Conservation (phyloP, 2,329 filamentous ascomycete genomes). For the Hypoxylon sp. region DNA sequence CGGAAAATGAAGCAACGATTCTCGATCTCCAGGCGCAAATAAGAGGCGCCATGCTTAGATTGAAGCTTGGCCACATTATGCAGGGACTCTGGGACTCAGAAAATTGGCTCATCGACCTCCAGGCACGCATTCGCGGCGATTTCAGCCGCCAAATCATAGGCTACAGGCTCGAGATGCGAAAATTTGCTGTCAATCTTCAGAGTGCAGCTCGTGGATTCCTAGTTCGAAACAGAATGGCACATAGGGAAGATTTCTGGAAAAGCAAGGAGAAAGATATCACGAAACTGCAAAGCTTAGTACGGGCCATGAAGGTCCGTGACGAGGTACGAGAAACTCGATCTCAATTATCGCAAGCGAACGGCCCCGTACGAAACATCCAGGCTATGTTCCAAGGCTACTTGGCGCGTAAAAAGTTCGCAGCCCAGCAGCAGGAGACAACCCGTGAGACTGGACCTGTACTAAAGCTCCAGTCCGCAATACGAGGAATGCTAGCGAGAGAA, state of each 20-base stretch:
- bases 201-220: conserved; percentile 80
- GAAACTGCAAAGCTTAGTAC: conserved; percentile 81
- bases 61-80: conserved; percentile 84
- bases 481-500: conserved; percentile 71
- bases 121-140: conserved; percentile 86
- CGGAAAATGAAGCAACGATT: conserved; percentile 76
- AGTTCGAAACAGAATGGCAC: conserved; percentile 68
- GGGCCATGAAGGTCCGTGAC: conserved; percentile 71
- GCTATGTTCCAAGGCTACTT: conserved; percentile 73
- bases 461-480: conserved; percentile 70
- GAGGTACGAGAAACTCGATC: conserved; percentile 64
- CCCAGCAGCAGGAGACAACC: conserved; percentile 65
- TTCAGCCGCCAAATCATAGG: conserved; percentile 83
- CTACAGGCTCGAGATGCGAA: conserved; percentile 84
- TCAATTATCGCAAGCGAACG: conserved; percentile 68
- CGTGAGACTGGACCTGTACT: conserved; percentile 61
- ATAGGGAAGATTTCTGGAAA: conserved; percentile 73
- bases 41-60: conserved; percentile 79
- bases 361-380: conserved; percentile 72
- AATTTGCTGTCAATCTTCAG: conserved; percentile 82
- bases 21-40: conserved; percentile 87
- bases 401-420: conserved; percentile 64
- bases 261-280: conserved; percentile 76
- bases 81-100: conserved; percentile 89
- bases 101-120: conserved; percentile 78